phyloP scores from a whole-genome alignment of 768 basidiomycete species.

The Xerocomus brunneocitrinus region DNA sequence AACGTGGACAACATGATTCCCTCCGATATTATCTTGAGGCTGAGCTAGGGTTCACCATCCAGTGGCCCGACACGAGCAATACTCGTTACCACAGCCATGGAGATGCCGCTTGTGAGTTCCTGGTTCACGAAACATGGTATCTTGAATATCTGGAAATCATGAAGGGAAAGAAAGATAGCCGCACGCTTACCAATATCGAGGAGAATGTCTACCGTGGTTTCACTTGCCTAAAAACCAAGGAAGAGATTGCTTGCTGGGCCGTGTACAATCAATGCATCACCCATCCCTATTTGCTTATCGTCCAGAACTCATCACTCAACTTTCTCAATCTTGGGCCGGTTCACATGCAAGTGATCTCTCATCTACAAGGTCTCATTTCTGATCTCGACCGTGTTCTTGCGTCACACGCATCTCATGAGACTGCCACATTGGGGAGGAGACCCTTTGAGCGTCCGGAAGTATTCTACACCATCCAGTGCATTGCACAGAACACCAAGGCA shows the following conservation, averaged over 20 bases:
- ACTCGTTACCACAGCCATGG: not conserved
- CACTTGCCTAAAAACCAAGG: not conserved
- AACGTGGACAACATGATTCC: not conserved
- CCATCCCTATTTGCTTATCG: not conserved
- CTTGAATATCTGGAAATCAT: not conserved
- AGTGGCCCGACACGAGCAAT: not conserved
- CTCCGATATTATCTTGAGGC: not conserved
- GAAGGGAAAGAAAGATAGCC: not conserved
- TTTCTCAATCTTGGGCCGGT: too few relatives aligned
- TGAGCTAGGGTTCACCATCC: not conserved
- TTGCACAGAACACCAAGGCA: not conserved
- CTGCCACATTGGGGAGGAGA: not conserved
- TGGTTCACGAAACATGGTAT: not conserved
- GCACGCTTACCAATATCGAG: not conserved
- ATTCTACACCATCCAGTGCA: not conserved
- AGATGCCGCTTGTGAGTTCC: not conserved
- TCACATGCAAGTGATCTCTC: too few relatives aligned
- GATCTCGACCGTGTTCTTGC: too few relatives aligned
- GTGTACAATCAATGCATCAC: not conserved
- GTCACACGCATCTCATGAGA: too few relatives aligned
- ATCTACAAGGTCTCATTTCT: too few relatives aligned
- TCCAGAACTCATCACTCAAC: not conserved
- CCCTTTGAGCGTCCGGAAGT: not conserved
- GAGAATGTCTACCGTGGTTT: not conserved
- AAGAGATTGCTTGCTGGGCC: not conserved